phyloP scores from a whole-genome alignment of 352 stramenopile species.

The Pythium utonaiense region DNA sequence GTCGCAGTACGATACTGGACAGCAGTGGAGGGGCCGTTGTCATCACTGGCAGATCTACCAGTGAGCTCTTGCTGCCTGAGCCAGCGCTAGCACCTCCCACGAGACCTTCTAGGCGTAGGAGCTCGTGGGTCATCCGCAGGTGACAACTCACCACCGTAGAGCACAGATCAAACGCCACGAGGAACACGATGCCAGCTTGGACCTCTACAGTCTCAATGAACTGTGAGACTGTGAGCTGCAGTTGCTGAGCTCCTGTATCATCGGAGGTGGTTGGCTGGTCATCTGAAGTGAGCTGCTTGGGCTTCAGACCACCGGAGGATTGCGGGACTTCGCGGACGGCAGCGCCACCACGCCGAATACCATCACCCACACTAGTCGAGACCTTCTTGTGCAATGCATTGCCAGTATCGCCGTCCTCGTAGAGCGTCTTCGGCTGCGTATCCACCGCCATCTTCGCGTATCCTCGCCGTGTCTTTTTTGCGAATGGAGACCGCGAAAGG shows the following conservation, averaged over 20 bases:
- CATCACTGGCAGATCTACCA: neutral
- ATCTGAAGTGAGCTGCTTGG: neutral
- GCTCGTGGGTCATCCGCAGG: constrained; percentile 30
- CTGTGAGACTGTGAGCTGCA: neutral
- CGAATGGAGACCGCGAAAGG: constrained; percentile 7
- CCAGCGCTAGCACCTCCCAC: neutral
- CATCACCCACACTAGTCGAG: neutral
- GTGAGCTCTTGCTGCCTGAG: neutral
- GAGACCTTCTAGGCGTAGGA: constrained; percentile 12
- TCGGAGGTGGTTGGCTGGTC: neutral
- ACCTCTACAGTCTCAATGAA: constrained; percentile 56
- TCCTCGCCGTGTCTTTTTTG: neutral
- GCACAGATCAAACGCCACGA: constrained; percentile 47
- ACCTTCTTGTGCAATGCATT: neutral
- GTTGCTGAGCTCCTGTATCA: neutral
- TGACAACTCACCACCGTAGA: constrained; percentile 37
- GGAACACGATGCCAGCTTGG: constrained; percentile 44
- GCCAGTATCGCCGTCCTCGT: neutral
- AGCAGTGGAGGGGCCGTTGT: neutral
- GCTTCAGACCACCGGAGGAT: neutral
- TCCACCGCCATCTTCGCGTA: constrained; percentile 8
- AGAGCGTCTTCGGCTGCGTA: neutral
- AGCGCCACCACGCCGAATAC: constrained; percentile 2
- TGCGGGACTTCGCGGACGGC: constrained; percentile 1
- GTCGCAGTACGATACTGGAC: constrained; percentile 22